Base-by-base conservation (phyloP, 768 basidiomycete genomes). In the Tylopilus rubrobrunneus region DNA sequence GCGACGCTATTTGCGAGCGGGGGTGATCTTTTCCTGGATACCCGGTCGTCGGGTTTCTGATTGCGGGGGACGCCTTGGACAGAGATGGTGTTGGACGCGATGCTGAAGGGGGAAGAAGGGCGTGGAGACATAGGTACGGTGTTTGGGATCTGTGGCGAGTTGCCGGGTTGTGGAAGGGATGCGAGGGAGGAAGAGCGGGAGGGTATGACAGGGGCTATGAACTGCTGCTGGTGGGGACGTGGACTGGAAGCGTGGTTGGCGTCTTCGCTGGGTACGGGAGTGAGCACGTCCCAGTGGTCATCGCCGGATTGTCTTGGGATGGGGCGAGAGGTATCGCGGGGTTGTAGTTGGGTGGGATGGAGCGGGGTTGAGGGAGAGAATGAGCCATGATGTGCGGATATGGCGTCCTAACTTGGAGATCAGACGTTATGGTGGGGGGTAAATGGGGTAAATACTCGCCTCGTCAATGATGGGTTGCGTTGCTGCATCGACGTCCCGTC, bases 161-260 rank as follows among this genome's bases (percentile, higher is more conserved):
- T 73, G 28, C 69, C 71, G 2, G 55, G 51, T 15, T 75, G 76
- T 1, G 78, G 75, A 0, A 81, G 64, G 1, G 81, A 82, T 29
- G 70, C 72, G 50, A 79, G 73, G 0, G 81, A 83, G 1, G 80
- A 79, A 0, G 78, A 74, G 36, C 79, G 76, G n/a, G 81, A 80
- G 12, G 74, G 71, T 7, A 67, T 69, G 51, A 59, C 67, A 27
- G 64, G 68, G 48, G 51, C 63, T 3, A 61, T 40, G 49, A 67
- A 68, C 21, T 63, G 59, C n/a, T 65, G 67, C 25, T 67, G 67
- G 33, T 59, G 56, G 0, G 63, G 31, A 29, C 58, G 58, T 7
- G 66, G 66, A 49, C 58, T 69, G 41, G 62, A 58, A 0, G 55
- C 58, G 49, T 46, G 64, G 8, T 19, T 9, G n/a, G 51, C 12